Percentiles rank a stretch among this genome's conserved stretches.
Evolutionary conservation across 1,284 basidiomycete genomes (phyloP).

Genomic region (Stygiomarasmius scandens): DNA sequence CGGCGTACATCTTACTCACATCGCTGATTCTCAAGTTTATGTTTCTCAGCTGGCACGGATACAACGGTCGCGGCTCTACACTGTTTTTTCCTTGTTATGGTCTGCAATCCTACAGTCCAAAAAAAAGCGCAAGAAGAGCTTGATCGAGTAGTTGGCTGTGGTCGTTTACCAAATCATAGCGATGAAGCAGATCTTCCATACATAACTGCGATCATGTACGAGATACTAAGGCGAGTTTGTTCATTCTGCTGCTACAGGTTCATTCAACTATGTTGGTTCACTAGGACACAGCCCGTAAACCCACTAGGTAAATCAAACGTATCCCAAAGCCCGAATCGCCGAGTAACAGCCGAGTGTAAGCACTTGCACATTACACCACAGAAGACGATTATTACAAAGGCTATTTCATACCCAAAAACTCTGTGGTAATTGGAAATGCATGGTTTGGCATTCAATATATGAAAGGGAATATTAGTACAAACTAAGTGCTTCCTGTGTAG

Average conservation of each 20-base stretch:
- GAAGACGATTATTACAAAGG: slow-evolving; percentile 14
- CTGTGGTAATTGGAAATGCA: slow-evolving; percentile 3
- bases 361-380: neutral
- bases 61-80: neutral
- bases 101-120: slow-evolving; percentile 6
- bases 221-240: neutral
- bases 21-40: neutral
- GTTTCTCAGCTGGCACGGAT: neutral
- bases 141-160: slow-evolving; percentile 4
- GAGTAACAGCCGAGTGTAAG: no score
- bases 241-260: neutral
- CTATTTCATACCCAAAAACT: slow-evolving; percentile 9
- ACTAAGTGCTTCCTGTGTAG: neutral
- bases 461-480: no score
- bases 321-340: no score
- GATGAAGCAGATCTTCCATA: slow-evolving; percentile 10
- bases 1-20: neutral
- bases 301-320: neutral
- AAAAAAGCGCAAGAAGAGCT: slow-evolving; percentile 12
- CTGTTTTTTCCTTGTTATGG: slow-evolving; percentile 1
- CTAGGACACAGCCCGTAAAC: neutral
- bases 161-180: slow-evolving; percentile 5
- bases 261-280: neutral
- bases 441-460: slow-evolving; percentile 5
- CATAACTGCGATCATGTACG: slow-evolving; percentile 4